phyloP scores from a whole-genome alignment of 1,139 yeast species.

The Groenewaldozyma auringiensis region DNA sequence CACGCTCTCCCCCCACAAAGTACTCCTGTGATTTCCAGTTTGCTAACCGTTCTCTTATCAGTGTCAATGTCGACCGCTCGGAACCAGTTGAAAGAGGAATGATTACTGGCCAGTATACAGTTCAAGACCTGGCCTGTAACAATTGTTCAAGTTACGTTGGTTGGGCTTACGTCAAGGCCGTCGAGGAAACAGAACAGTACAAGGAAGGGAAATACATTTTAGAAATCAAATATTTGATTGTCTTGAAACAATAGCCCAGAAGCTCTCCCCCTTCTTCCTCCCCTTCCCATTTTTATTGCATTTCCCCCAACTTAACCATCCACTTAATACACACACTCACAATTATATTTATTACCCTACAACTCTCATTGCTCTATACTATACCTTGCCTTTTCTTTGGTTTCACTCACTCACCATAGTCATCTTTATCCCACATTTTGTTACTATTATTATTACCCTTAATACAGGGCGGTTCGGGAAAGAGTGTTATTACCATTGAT shows the following conservation, averaged over 20 bases:
- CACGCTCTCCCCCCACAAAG: not conserved
- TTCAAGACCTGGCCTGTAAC: conserved; percentile 56
- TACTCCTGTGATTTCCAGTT: not conserved
- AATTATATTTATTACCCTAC: no score
- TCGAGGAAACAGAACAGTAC: conserved; percentile 48
- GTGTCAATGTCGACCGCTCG: conserved; percentile 33
- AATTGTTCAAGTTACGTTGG: conserved; percentile 61
- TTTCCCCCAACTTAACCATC: not conserved
- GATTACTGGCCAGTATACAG: conserved; percentile 66
- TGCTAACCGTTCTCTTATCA: no score
- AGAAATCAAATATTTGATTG: conserved; percentile 36
- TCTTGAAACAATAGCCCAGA: conserved; percentile 2
- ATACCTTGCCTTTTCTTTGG: no score
- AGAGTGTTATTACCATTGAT: no score
- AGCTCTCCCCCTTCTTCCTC: not conserved
- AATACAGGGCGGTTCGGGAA: no score
- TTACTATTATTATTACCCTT: not conserved
- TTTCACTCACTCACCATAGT: not conserved
- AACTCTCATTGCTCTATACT: no score
- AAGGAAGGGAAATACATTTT: conserved; percentile 76
- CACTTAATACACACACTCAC: no score
- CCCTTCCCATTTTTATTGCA: not conserved
- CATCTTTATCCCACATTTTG: not conserved
- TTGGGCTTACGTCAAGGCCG: conserved; percentile 69
- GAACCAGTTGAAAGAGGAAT: conserved; percentile 38